Conservation (phyloP, 164 flowering plant genomes). For the Saururus chinensis region DNA sequence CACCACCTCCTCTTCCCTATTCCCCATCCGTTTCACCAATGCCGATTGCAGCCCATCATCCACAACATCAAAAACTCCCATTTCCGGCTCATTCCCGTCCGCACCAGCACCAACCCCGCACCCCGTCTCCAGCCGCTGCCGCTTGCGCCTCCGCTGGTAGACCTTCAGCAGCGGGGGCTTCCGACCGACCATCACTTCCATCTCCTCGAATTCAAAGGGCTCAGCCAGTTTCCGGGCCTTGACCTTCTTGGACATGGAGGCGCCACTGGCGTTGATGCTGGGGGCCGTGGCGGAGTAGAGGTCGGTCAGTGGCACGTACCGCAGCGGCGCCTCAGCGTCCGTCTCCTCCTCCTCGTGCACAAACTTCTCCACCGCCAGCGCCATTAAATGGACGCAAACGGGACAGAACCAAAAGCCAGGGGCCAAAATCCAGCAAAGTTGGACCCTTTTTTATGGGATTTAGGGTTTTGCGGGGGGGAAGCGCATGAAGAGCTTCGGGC, state of each 20-base stretch:
- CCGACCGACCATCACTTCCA: background rate
- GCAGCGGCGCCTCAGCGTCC: conserved; percentile 33
- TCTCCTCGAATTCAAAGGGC: background rate
- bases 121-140: conserved; percentile 3
- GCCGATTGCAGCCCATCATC: background rate
- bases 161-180: conserved; percentile 17
- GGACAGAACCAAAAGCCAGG: background rate
- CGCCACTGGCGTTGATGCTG: conserved; percentile 32
- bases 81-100: background rate
- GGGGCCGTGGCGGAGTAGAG: conserved; percentile 70
- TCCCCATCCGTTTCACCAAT: background rate
- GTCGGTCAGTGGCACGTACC: conserved; percentile 54
- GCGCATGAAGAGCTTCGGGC: background rate
- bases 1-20: background rate
- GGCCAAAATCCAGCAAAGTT: background rate
- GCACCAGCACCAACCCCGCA: background rate
- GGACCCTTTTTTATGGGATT: background rate
- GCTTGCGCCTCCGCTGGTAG: conserved; percentile 41
- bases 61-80: background rate
- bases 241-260: conserved; percentile 67
- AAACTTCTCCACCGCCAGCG: conserved; percentile 11
- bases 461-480: background rate
- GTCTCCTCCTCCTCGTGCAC: conserved; percentile 22
- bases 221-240: conserved; percentile 43
- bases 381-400: conserved; percentile 5